These are phyloP conservation scores for Schizophyllum commune DNA, from an alignment of 1,284 basidiomycete species.

Conservation along the genomic window DNA sequence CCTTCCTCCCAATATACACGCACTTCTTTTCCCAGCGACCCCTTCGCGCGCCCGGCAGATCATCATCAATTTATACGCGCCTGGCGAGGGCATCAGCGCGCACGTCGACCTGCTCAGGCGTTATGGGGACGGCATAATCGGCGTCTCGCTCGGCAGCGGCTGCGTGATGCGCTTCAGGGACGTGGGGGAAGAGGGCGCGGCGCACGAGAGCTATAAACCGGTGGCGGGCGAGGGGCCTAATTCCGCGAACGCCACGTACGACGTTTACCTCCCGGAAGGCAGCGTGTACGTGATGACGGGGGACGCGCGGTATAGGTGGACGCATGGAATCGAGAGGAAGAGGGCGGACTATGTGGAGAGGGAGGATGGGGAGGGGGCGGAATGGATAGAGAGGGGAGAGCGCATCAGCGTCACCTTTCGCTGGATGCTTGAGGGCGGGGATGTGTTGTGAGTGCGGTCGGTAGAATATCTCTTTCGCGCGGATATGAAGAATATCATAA, in stretches of 20 bases:
- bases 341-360: constrained; percentile 39
- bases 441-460: not conserved
- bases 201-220: constrained; percentile 9
- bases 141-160: constrained; percentile 64
- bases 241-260: constrained; percentile 18
- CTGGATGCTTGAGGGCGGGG: constrained; percentile 43
- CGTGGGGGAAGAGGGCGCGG: constrained; percentile 7
- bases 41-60: constrained; percentile 56
- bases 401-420: constrained; percentile 74
- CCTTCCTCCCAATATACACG: constrained; percentile 39
- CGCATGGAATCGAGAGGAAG: constrained; percentile 54
- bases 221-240: not conserved
- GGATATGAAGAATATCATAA: too few species aligned
- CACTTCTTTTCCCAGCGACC: constrained; percentile 44
- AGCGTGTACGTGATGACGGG: constrained; percentile 65
- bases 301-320: constrained; percentile 67
- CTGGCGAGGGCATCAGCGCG: constrained; percentile 73
- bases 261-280: constrained; percentile 57
- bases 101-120: constrained; percentile 72
- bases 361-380: constrained; percentile 17
- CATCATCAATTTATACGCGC: constrained; percentile 72
- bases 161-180: constrained; percentile 66
- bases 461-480: too few species aligned
- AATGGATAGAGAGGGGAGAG: constrained; percentile 42
- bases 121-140: constrained; percentile 76